These are phyloP conservation scores for Cyclanthera cordifolia DNA, from an alignment of 306 rosid genomes.

Conservation along the genomic window DNA sequence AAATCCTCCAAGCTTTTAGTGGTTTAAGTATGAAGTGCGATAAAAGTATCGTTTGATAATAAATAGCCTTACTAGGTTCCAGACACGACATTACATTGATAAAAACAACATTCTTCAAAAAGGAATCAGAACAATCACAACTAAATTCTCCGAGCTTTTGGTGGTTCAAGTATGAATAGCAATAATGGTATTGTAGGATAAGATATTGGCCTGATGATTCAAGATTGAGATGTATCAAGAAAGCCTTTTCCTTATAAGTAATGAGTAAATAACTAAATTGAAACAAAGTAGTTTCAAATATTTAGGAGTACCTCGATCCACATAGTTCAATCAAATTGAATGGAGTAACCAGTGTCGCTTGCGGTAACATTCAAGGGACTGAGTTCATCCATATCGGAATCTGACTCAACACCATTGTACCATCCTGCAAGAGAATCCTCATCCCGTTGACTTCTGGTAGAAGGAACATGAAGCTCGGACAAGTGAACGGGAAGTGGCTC, in stretches of 20 bases:
- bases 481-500: constrained; percentile 52
- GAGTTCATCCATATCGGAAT: constrained; percentile 74
- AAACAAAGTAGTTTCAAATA: constrained; percentile 1
- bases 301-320: constrained; percentile 21
- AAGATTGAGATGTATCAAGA: background rate
- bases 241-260: background rate
- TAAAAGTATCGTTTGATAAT: background rate
- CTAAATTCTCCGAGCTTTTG: no score
- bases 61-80: background rate
- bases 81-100: no score
- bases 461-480: constrained; percentile 47
- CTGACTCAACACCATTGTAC: constrained; percentile 37
- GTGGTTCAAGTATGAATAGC: background rate
- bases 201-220: background rate
- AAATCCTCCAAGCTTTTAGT: background rate
- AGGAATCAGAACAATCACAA: no score
- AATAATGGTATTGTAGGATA: background rate
- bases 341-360: constrained; percentile 50
- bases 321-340: constrained; percentile 47
- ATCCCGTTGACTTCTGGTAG: constrained; percentile 25
- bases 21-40: background rate
- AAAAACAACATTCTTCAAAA: no score
- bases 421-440: constrained; percentile 34
- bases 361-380: constrained; percentile 35
- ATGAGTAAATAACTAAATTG: background rate